Conservation (phyloP, 805 yeast genomes). For the Priceomyces fermenticarens region DNA sequence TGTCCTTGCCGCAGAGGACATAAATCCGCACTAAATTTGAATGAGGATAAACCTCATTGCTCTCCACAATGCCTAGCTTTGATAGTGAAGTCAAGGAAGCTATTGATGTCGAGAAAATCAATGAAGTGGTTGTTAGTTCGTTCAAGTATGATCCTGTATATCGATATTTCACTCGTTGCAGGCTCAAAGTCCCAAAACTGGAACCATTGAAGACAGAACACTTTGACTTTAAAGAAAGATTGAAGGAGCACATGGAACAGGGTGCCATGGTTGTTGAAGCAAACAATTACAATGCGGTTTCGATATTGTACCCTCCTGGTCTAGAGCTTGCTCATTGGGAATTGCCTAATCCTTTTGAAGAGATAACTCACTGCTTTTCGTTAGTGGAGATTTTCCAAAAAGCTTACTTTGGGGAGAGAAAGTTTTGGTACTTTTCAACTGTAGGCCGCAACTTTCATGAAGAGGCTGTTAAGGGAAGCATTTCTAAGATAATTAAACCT, state of each 20-base stretch:
- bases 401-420: not conserved
- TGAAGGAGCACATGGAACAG: not conserved
- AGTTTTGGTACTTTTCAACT: conserved; percentile 6
- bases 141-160: not conserved
- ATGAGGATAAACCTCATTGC: no score
- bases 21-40: no score
- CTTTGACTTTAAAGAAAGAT: not conserved
- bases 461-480: conserved; percentile 3
- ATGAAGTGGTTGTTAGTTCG: not conserved
- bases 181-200: not conserved
- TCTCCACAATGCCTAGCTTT: no score
- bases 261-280: conserved; percentile 5
- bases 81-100: conserved; percentile 2
- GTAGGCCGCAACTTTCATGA: conserved; percentile 4
- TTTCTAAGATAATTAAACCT: conserved; percentile 3
- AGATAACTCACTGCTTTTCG: not conserved
- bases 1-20: no score
- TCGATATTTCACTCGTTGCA: not conserved
- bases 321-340: not conserved
- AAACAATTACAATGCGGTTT: conserved; percentile 6
- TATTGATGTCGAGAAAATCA: conserved; percentile 4
- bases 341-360: not conserved
- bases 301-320: conserved; percentile 8
- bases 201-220: not conserved
- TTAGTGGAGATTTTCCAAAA: not conserved